A percentile compares a stretch with the other conserved stretches of the same genome.
Conservation (phyloP, 768 basidiomycete genomes). For the Mycena capillaripes region DNA sequence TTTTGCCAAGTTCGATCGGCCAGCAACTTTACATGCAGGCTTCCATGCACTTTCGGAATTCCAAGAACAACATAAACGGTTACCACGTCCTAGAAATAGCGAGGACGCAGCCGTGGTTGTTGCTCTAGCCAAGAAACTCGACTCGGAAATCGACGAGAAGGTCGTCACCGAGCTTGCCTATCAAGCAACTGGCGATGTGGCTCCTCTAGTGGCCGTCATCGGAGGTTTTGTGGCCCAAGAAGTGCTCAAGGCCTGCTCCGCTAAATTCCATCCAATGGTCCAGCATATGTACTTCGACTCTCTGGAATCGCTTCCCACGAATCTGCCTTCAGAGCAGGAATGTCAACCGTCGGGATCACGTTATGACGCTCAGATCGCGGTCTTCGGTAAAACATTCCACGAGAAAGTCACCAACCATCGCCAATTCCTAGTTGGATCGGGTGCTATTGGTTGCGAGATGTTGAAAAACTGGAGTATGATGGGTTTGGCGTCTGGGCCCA, state of each 20-base stretch:
- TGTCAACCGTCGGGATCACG: constrained; percentile 86
- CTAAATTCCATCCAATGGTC: constrained; percentile 97
- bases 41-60: constrained; percentile 95
- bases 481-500: constrained; percentile 86
- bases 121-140: constrained; percentile 82
- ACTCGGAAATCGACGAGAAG: constrained; percentile 84
- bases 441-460: constrained; percentile 99
- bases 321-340: constrained; percentile 84
- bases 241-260: constrained; percentile 95
- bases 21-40: constrained; percentile 89
- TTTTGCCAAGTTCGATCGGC: constrained; percentile 97
- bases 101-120: constrained; percentile 85
- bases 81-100: constrained; percentile 87
- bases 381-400: constrained; percentile 95
- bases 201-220: constrained; percentile 92
- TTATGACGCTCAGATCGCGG: constrained; percentile 95
- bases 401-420: constrained; percentile 89
- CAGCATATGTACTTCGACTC: constrained; percentile 98
- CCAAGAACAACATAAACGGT: constrained; percentile 68
- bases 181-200: constrained; percentile 91
- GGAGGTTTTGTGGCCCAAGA: constrained; percentile 99
- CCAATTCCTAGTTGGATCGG: constrained; percentile 98
- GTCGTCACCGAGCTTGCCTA: constrained; percentile 87
- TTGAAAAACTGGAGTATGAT: constrained; percentile 99
- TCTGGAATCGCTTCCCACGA: constrained; percentile 89